Percentiles rank a stretch among this genome's conserved stretches.
These are phyloP conservation scores for Dictyostelium purpureum DNA, from an alignment of 78 protist genomes.

Conservation along the genomic window DNA sequence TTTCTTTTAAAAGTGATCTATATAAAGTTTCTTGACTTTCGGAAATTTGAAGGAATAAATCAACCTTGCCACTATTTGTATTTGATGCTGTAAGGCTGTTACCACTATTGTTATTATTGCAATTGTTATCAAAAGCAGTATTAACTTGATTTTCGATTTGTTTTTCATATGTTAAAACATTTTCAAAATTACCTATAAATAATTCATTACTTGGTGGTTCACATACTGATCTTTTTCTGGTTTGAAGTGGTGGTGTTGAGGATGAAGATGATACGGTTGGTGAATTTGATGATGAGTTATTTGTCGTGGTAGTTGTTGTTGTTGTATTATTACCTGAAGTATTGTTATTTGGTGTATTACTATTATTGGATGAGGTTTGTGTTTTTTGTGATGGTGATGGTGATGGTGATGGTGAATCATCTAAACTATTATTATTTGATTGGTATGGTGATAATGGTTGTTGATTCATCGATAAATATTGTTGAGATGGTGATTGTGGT, in stretches of 20 bases:
- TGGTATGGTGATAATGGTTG: too few relatives aligned
- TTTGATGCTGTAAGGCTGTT: neutral
- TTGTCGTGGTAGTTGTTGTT: neutral
- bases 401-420: too few relatives aligned
- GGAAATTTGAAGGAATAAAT: slow-evolving; percentile 12
- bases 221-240: neutral
- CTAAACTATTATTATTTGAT: too few relatives aligned
- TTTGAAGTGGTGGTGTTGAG: neutral
- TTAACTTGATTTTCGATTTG: neutral
- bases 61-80: neutral
- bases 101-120: neutral
- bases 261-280: neutral
- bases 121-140: neutral
- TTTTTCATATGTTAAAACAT: neutral
- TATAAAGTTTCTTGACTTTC: slow-evolving; percentile 16
- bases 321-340: neutral
- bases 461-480: too few relatives aligned
- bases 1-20: slow-evolving; percentile 15
- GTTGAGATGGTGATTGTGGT: too few relatives aligned
- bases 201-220: neutral
- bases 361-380: neutral
- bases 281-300: neutral
- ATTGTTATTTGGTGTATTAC: neutral
- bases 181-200: neutral
- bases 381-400: neutral